Conservation (phyloP, 768 basidiomycete species). For the Amylocystis lapponica region DNA sequence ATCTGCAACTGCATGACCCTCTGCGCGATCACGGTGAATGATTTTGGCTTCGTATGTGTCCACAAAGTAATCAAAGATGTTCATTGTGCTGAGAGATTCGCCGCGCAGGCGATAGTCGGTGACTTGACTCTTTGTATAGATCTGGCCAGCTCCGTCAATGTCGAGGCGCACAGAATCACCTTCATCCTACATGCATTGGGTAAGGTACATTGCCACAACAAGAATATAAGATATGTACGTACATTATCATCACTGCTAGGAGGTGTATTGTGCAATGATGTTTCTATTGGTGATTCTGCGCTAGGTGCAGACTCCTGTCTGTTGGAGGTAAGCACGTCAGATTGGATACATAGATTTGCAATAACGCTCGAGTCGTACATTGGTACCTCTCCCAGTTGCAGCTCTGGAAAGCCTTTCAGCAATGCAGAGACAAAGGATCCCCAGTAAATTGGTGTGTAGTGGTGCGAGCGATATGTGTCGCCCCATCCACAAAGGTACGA, state of each 20-base stretch:
- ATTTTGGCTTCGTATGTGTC: slow-evolving; percentile 28
- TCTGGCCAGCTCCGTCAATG: background rate
- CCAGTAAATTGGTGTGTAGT: slow-evolving; percentile 32
- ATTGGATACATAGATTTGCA: background rate
- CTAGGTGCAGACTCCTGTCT: no score
- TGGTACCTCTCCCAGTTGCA: background rate
- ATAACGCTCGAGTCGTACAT: background rate
- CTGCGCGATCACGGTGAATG: no score
- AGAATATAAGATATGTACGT: background rate
- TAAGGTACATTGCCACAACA: background rate
- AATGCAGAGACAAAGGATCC: slow-evolving; percentile 18
- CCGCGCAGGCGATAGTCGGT: slow-evolving; percentile 25
- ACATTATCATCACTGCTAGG: background rate
- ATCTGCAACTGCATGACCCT: no score
- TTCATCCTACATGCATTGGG: background rate
- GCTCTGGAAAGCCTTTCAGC: slow-evolving; percentile 16
- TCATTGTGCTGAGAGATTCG: slow-evolving; percentile 9
- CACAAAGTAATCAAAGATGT: slow-evolving; percentile 22
- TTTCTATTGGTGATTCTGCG: no score
- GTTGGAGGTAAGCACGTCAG: background rate
- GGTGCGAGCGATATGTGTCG: slow-evolving; percentile 31
- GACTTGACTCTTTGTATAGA: slow-evolving; percentile 14
- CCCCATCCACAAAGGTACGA: slow-evolving; percentile 42
- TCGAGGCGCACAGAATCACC: slow-evolving; percentile 5
- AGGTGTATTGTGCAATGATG: no score